Percentiles rank a stretch among this genome's conserved stretches.
phyloP scores from a whole-genome alignment of 1,284 basidiomycete genomes.

The Rhodotorula sp. region DNA sequence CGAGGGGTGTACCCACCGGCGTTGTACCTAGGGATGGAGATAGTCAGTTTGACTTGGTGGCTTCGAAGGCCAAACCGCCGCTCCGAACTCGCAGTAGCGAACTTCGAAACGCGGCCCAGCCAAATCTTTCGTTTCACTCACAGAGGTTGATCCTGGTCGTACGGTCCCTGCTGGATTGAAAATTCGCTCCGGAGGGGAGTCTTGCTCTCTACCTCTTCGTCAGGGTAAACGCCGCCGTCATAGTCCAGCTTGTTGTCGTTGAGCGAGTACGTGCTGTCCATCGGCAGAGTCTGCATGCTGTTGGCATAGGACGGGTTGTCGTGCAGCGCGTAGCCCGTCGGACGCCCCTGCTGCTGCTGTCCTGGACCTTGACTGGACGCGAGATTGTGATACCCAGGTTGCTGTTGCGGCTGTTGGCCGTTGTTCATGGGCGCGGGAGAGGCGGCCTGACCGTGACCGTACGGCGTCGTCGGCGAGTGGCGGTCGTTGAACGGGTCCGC shows the following conservation, averaged over 20 bases:
- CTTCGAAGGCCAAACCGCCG: background rate
- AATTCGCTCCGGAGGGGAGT: constrained; percentile 26
- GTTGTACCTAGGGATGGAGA: background rate
- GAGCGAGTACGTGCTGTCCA: constrained; percentile 29
- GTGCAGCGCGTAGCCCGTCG: constrained; percentile 16
- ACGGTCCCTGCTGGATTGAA: background rate
- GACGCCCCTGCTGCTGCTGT: background rate
- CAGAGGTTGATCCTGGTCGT: constrained; percentile 30
- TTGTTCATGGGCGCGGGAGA: background rate
- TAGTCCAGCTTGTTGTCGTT: background rate
- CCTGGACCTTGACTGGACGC: background rate
- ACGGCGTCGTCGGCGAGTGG: constrained; percentile 18
- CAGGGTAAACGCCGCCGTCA: constrained; percentile 14
- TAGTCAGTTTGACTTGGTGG: background rate
- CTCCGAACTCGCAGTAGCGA: background rate
- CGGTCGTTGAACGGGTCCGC: constrained; percentile 27
- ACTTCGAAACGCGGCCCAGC: too few species aligned
- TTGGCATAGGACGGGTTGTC: constrained; percentile 13
- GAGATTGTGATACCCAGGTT: constrained; percentile 7
- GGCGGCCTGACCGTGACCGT: constrained; percentile 2
- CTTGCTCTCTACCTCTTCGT: constrained; percentile 28
- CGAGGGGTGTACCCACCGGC: constrained; percentile 20
- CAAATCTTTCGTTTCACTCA: background rate
- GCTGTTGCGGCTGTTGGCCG: background rate
- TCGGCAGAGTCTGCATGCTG: constrained; percentile 23